phyloP scores from a whole-genome alignment of 257 asterid genomes.

The Gardenia jasminoides region DNA sequence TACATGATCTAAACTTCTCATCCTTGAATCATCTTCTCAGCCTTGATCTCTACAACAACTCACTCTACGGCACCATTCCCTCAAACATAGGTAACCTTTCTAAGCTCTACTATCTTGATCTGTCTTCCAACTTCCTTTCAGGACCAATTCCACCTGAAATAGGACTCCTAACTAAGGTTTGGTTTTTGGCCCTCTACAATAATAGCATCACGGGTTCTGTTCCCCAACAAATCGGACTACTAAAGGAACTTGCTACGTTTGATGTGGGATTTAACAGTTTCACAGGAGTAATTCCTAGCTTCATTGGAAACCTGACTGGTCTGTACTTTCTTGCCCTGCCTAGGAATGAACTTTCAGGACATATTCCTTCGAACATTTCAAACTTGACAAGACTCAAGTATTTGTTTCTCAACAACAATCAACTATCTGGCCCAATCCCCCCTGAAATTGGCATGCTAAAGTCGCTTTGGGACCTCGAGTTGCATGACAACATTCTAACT shows the following conservation, averaged over 20 bases:
- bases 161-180: slow-evolving; percentile 11
- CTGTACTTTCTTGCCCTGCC: not conserved
- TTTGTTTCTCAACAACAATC: not conserved
- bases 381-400: slow-evolving; percentile 9
- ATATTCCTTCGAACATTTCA: slow-evolving; percentile 5
- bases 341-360: not conserved
- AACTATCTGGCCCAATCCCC: slow-evolving; percentile 5
- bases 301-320: slow-evolving; percentile 12
- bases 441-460: slow-evolving; percentile 7
- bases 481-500: not conserved
- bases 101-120: slow-evolving; percentile 9
- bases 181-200: not conserved
- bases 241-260: not conserved
- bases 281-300: slow-evolving; percentile 12
- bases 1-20: slow-evolving; percentile 5
- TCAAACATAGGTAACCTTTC: slow-evolving; percentile 11
- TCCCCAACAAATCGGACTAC: slow-evolving; percentile 2
- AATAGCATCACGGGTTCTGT: slow-evolving; percentile 9
- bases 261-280: slow-evolving; percentile 2
- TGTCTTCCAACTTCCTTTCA: not conserved
- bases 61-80: slow-evolving; percentile 30
- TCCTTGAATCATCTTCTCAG: not conserved
- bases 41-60: slow-evolving; percentile 15
- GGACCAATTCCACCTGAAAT: slow-evolving; percentile 29
- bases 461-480: not conserved